Base-by-base conservation (phyloP, 2,329 filamentous ascomycete genomes). In the Aspergillus floridensis region DNA sequence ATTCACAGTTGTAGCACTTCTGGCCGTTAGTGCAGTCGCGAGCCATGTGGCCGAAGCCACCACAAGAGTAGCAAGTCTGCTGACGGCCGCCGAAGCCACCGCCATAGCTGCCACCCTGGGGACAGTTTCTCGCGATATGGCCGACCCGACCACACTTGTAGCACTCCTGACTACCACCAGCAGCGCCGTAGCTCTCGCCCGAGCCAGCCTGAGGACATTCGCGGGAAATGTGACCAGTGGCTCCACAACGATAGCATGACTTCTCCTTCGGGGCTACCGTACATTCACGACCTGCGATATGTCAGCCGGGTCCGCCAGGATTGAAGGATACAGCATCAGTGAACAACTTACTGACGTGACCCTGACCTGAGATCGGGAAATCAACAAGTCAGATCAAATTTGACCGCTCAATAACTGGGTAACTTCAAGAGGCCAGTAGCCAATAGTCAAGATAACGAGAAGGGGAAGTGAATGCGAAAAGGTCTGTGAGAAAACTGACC, bases 71-170 rank as follows among this genome's bases (percentile, higher is more conserved):
- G 88, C 95, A 98, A 70, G 92, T 97, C 84, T 93, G 92, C 72
- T 86, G 83, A 62, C 80, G 76, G 64, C 82, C 80, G 61, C 82
- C 79, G 65, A 79, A 82, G 60, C 80, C 77, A 63, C 79, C 77
- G 61, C 60, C 59, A 41, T 63, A 63, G 68, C 74, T 76, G 66
- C 80, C 79, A 67, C 80, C 76, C 69, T 82, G 81, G 62, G 81
- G 78, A 71, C 81, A 82, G 72, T 82, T 84, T 70, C 84, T 92
- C 70, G 95, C 93, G 77, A 98, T 97, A 85, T 98, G 95, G 62
- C 95, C 95, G 67, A 92, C 85, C 83, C 96, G 91, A 65, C 93
- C 93, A 81, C 95, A 99, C 89, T 97, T 97, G 88, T 97, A 97
- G 87, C 92, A 96, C 81, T 96, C 89, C 68, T 89, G 79, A 70